Conservation (phyloP, 805 yeast species). For the Myxozyma neglecta region DNA sequence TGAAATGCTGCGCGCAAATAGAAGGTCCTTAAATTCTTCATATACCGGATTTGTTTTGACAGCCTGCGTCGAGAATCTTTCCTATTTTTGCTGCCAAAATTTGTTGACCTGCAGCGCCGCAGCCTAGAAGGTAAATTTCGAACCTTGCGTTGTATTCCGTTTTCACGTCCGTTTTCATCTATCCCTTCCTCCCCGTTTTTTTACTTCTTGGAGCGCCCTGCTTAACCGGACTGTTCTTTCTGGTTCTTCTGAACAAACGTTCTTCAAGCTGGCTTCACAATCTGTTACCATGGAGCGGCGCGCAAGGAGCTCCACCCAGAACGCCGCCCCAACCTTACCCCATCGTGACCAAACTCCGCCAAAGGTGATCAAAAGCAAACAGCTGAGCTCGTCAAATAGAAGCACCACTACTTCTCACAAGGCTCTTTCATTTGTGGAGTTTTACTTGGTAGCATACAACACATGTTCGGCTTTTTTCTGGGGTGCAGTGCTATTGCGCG, state of each 20-base stretch:
- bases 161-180: background rate
- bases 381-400: background rate
- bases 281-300: background rate
- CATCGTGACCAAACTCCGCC: constrained; percentile 5
- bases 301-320: background rate
- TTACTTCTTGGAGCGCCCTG: too few species aligned
- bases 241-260: background rate
- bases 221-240: background rate
- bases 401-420: background rate
- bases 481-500: constrained; percentile 51
- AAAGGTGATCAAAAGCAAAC: background rate
- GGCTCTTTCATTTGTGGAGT: background rate
- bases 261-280: background rate
- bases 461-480: constrained; percentile 55
- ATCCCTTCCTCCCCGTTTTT: background rate
- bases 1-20: too few species aligned
- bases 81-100: too few species aligned
- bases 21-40: too few species aligned
- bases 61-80: too few species aligned
- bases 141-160: background rate
- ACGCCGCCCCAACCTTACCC: background rate
- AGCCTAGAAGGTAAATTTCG: background rate
- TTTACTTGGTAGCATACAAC: constrained; percentile 52
- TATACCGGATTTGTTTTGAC: too few species aligned
- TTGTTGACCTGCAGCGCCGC: background rate